Evolutionary conservation across 2,329 filamentous ascomycete species (phyloP), one percentile per base, ranked within the genome.

Genomic region (Nemania serpens): DNA sequence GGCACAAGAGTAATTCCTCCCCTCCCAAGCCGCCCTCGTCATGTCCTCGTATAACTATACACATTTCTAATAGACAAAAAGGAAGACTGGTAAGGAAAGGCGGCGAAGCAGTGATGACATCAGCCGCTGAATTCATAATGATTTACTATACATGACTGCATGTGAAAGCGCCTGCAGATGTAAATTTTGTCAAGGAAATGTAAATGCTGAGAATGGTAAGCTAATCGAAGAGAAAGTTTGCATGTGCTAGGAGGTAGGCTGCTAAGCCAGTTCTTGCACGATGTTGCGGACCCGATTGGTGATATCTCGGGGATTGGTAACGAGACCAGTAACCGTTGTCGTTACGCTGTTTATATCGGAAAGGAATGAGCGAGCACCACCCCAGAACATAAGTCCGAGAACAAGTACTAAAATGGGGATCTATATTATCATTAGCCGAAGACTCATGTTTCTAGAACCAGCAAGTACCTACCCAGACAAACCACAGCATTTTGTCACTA

Each of bases 401-500:
- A 76, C 71, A 48, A 76, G 66, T 18, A 75, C 58, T 25, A 76
- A 68, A 47, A 77, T 70, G 41, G 76, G 76, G 58, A 78, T 74
- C 76, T 77, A 60, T 13, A 47, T 29, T 6, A 58, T 47, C 3
- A 43, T 71, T 68, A 70, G 66, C 64, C 25, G 47, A 10, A 11
- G 18, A 48, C 2, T 20, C 34, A 1, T 46, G 15, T 2, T 17
- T 22, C 10, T 47, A 33, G 33, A 37, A 43, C 9, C 10, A 25
- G 5, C n/a, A 33, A 13, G n/a, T 54, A 65, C 70, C 61, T 82
- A 88, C 86, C 87, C 87, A 90, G 69, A 90, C 81, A 67, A 88
- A 87, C 77, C 88, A 89, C 47, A 90, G 77, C 71, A 88, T 88
- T 68, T 82, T 82, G 69, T 90, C 87, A 60, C 83, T 84, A 66